Evolutionary conservation across 257 asterid species (phyloP), one percentile per base, ranked within the genome.

Genomic region (Nicotiana tomentosiformis): DNA sequence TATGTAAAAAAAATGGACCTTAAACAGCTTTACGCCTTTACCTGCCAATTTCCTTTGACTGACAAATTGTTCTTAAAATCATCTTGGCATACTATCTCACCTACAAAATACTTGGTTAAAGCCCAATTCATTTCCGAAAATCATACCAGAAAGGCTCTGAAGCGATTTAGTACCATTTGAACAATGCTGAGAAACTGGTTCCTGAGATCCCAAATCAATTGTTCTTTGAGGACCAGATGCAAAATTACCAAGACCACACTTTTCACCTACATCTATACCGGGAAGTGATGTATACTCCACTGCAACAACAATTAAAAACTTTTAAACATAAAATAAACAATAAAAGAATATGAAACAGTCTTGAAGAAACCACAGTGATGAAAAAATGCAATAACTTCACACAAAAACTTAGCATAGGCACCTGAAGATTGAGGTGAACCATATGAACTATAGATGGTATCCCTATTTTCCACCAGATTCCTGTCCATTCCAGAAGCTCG

Each of bases 21-120:
- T 49, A 49, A 39, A 74, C 29, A 74, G 62, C 43, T 49, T 77
- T 23, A 23, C 26, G 26, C 26, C 26, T 23, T 23, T 82, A 87
- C 94, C 91, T 91, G 95, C 95, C 89, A 90, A 86, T 85, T 89
- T 82, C 84, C 84, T 84, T 85, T 93, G 83, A 77, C 86, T 72
- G 89, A 88, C 81, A 87, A 77, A 80, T 90, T 78, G 84, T 62
- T 72, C 87, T 87, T 88, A 79, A 89, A 55, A 65, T 84, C 92
- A 76, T 84, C 95, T 80, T 86, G 90, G 81, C 84, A 78, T 74
- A 88, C 86, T 86, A 84, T 84, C 83, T 88, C 92, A 78, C 93
- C 99, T 95, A 92, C 84, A 83, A 66, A 85, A 83, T 79, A 82
- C 77, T 70, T 80, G 83, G 80, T 69, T 53, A 86, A 30, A 43